A percentile compares a stretch with the other conserved stretches of the same genome.
These are phyloP conservation scores for Talaromyces sp. DNA, from an alignment of 2,329 filamentous ascomycete species.

Conservation along the genomic window DNA sequence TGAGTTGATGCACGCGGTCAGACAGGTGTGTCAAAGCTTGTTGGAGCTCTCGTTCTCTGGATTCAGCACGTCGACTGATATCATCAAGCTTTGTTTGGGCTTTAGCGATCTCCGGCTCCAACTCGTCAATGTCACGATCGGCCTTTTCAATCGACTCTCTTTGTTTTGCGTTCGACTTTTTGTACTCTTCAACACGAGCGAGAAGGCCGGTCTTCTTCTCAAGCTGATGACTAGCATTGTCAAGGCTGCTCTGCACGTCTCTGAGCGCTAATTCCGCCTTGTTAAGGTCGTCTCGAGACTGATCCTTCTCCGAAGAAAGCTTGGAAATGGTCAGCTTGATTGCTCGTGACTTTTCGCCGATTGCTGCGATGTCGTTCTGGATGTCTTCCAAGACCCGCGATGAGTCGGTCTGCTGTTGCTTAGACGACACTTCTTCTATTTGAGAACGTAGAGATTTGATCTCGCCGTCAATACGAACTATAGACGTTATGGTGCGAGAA, in stretches of 20 bases:
- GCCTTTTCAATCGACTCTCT: slow-evolving; percentile 65
- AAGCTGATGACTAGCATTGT: slow-evolving; percentile 66
- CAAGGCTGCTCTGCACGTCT: slow-evolving; percentile 70
- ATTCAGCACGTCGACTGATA: slow-evolving; percentile 65
- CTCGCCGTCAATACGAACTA: slow-evolving; percentile 69
- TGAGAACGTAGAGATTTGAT: slow-evolving; percentile 69
- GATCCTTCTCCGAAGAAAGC: slow-evolving; percentile 67
- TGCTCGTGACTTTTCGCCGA: slow-evolving; percentile 64
- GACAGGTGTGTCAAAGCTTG: slow-evolving; percentile 68
- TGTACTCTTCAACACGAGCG: slow-evolving; percentile 69
- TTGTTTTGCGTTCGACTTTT: slow-evolving; percentile 64
- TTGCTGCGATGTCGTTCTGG: slow-evolving; percentile 67
- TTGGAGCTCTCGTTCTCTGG: slow-evolving; percentile 68
- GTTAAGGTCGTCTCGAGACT: slow-evolving; percentile 64
- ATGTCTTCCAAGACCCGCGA: slow-evolving; percentile 78
- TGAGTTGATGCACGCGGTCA: slow-evolving; percentile 73
- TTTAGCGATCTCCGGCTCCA: slow-evolving; percentile 72
- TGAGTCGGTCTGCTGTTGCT: slow-evolving; percentile 65
- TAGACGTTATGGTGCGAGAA: slow-evolving; percentile 70
- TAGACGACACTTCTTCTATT: slow-evolving; percentile 70
- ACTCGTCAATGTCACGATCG: slow-evolving; percentile 69
- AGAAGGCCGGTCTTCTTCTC: slow-evolving; percentile 74
- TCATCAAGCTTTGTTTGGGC: slow-evolving; percentile 76
- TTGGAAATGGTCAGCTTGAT: slow-evolving; percentile 64
- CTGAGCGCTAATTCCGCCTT: slow-evolving; percentile 72